Evolutionary conservation across 192 early-diverging fungal genomes (phyloP), one percentile per base, ranked within the genome.

Genomic region (Coemansia sp.): DNA sequence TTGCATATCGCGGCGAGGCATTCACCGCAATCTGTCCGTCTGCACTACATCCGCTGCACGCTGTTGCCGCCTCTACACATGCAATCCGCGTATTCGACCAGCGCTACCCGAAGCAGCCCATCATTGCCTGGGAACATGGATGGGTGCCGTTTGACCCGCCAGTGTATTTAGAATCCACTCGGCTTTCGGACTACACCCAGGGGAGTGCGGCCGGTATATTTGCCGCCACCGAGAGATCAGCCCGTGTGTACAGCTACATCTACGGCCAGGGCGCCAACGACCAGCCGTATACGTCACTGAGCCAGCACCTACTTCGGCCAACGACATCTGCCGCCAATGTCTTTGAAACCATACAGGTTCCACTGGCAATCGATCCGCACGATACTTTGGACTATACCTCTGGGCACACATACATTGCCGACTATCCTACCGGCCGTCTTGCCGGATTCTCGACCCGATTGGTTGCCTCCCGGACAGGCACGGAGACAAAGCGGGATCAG

Each of bases 51-150:
- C 65, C 72, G 22, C 54, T 68, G 49, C 72, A 75, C 10, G 72
- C 65, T 2, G 34, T 64, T 1, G 72, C 54, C 0, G 72, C 72
- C 10, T 68, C 72, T 30, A 64, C 65, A 3, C 72, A 58, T 23
- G 53, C 39, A 4, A 49, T 75, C 20, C 60, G 72, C 4, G 50
- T 75, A n/a, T 64, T 60, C 38, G 72, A 75, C 54, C 72, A 68
- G 27, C 51, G 72, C 8, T 64, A 68, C 44, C 19, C 44, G 32
- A 35, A 42, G 5, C 61, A 68, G 61, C 72, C 72, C 5, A 28
- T 75, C 9, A 21, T 68, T 6, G 65, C 62, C 3, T 75, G 72
- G 72, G 49, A 27, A 21, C 39, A 63, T 21, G 34, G 47, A 2
- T 42, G 35, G 15, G 14, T 45, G 34, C 21, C 44, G 21, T 4